A percentile compares a stretch with the other conserved stretches of the same genome.
Conservation (phyloP, 129 eudicot species). For the Heracleum sosnowskyi region DNA sequence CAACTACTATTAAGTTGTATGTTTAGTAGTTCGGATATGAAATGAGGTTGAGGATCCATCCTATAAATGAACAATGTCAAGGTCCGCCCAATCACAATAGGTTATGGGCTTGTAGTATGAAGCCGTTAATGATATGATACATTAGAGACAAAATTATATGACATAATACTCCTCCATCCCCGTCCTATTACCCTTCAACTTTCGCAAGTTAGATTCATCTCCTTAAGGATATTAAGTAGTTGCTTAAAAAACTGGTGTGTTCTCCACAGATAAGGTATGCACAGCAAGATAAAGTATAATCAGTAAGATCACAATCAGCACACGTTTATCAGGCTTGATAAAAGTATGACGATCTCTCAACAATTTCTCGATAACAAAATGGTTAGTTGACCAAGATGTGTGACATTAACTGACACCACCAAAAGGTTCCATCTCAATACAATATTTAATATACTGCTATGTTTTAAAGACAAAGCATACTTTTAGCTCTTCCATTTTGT, state of each 20-base stretch:
- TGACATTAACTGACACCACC: too few species aligned
- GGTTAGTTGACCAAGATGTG: background rate
- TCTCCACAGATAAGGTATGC: background rate
- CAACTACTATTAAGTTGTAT: too few species aligned
- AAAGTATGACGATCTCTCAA: background rate
- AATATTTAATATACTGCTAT: background rate
- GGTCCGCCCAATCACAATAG: background rate
- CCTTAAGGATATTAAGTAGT: background rate
- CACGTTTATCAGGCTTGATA: background rate
- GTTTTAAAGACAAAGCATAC: background rate
- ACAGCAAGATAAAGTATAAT: too few species aligned
- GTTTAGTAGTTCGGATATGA: too few species aligned
- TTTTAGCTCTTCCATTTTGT: background rate
- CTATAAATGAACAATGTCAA: too few species aligned
- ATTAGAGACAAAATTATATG: too few species aligned
- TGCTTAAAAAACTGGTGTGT: background rate
- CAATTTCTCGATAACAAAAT: background rate
- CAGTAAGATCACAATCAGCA: background rate
- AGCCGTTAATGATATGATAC: too few species aligned
- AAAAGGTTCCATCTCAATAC: too few species aligned
- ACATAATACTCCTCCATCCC: background rate
- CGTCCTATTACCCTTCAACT: background rate
- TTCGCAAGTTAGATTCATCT: background rate
- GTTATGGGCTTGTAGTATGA: too few species aligned
- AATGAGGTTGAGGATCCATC: too few species aligned